Percentiles rank a stretch among this genome's conserved stretches.
Conservation (phyloP, 2,329 filamentous ascomycete species). For the Dothideomycetidae sp. region DNA sequence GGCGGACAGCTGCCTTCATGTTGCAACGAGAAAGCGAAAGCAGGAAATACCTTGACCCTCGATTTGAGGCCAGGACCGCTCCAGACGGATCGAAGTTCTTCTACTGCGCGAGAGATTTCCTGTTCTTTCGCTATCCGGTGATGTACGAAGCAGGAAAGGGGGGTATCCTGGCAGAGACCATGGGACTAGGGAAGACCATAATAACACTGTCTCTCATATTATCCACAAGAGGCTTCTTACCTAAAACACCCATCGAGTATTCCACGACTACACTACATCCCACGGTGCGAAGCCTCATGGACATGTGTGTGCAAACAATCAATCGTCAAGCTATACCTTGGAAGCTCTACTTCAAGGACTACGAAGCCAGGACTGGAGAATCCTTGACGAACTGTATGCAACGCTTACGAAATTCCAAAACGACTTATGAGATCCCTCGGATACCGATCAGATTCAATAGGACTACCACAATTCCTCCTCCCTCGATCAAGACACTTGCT, state of each 20-base stretch:
- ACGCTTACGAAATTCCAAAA: slow-evolving; percentile 30
- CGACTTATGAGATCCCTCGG: slow-evolving; percentile 29
- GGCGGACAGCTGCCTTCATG: slow-evolving; percentile 69
- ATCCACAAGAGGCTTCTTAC: slow-evolving; percentile 56
- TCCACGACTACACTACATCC: slow-evolving; percentile 28
- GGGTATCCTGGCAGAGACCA: slow-evolving; percentile 67
- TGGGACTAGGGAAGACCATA: slow-evolving; percentile 73
- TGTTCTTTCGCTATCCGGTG: slow-evolving; percentile 49
- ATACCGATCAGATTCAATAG: slow-evolving; percentile 29
- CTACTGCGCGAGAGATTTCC: slow-evolving; percentile 50
- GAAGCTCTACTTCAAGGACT: slow-evolving; percentile 47
- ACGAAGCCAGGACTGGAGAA: slow-evolving; percentile 34
- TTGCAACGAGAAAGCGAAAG: slow-evolving; percentile 62
- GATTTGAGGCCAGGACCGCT: slow-evolving; percentile 46
- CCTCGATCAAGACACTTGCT: slow-evolving; percentile 47
- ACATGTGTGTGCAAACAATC: slow-evolving; percentile 61
- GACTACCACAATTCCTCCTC: slow-evolving; percentile 24
- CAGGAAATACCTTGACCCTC: slow-evolving; percentile 54
- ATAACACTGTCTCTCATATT: slow-evolving; percentile 63
- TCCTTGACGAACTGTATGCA: slow-evolving; percentile 38
- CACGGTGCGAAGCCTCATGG: slow-evolving; percentile 47
- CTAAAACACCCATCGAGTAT: slow-evolving; percentile 50
- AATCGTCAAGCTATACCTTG: slow-evolving; percentile 57
- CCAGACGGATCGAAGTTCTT: slow-evolving; percentile 53
- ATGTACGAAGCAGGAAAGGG: slow-evolving; percentile 62